A percentile compares a stretch with the other conserved stretches of the same genome.
phyloP scores from a whole-genome alignment of 192 early-diverging fungal genomes.

The Mortierella claussenii region DNA sequence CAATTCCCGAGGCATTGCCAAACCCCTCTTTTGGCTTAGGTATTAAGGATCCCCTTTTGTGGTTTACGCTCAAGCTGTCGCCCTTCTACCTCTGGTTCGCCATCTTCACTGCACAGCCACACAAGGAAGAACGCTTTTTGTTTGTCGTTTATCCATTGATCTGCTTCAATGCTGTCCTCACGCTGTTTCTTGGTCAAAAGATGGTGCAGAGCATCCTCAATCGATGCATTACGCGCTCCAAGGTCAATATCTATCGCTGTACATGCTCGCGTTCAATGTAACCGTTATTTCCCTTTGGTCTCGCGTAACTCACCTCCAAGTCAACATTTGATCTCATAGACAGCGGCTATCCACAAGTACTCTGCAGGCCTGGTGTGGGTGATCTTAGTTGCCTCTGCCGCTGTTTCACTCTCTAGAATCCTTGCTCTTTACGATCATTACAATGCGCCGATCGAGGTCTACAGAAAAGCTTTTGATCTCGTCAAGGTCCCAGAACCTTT shows the following conservation, averaged over 20 bases:
- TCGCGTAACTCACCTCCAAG: too few species aligned
- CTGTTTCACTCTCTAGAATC: slow-evolving; percentile 77
- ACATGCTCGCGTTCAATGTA: background rate
- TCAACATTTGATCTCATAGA: slow-evolving; percentile 10
- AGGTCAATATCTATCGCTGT: slow-evolving; percentile 13
- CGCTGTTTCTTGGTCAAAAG: slow-evolving; percentile 64
- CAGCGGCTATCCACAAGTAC: slow-evolving; percentile 43
- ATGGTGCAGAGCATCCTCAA: slow-evolving; percentile 55
- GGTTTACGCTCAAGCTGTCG: slow-evolving; percentile 66
- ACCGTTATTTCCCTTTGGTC: slow-evolving; percentile 5
- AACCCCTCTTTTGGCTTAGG: slow-evolving; percentile 28
- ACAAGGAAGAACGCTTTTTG: slow-evolving; percentile 98
- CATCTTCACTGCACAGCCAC: slow-evolving; percentile 88
- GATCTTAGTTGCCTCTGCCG: slow-evolving; percentile 55
- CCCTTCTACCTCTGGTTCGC: slow-evolving; percentile 82
- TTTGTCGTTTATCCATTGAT: slow-evolving; percentile 92
- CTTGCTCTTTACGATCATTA: slow-evolving; percentile 77
- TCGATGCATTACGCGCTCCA: slow-evolving; percentile 43
- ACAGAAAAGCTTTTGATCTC: slow-evolving; percentile 53
- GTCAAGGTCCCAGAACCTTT: slow-evolving; percentile 27
- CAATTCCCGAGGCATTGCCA: slow-evolving; percentile 56
- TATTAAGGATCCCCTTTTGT: slow-evolving; percentile 50
- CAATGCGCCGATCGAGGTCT: slow-evolving; percentile 77
- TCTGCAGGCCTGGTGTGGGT: slow-evolving; percentile 48
- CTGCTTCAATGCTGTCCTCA: slow-evolving; percentile 78